Evolutionary conservation across 352 stramenopile species (phyloP), one percentile per base, ranked within the genome.

Genomic region (Plasmopara viticola): DNA sequence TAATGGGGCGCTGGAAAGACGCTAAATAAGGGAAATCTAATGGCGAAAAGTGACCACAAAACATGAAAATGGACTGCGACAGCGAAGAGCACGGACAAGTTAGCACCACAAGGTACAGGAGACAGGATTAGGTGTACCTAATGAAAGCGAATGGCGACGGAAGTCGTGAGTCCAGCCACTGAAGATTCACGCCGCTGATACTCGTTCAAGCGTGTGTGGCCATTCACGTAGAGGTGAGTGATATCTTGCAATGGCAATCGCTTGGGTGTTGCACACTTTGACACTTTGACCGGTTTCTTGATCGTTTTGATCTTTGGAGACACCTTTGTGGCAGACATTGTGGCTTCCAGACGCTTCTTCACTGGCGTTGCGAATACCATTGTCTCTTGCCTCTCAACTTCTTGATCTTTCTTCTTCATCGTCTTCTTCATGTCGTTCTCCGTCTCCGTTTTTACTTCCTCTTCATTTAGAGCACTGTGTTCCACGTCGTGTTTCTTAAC

Each of bases 231-330:
- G 25, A 86, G 52, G 56, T 86, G 74, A 15, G 74, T 86, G 49
- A 87, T 86, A 49, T 87, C 77, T 37, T 78, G 69, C 52, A 87
- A 54, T 33, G 77, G 77, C 14, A 66, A 58, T 2, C 77, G 70
- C 56, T 70, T 73, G 35, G 55, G 59, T 9, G 55, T 49, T 48
- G 60, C 28, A 49, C 43, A 59, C 55, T 72, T 72, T 7, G 56
- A 42, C 17, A 59, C 41, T 13, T 66, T 58, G 3, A 46, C 35
- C 0, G 35, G 52, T 45, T 65, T 56, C 42, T 62, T n/a, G 37
- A 41, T 15, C n/a, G 8, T 13, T 41, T 15, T 17, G 37, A 41
- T 6, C n/a, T 41, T 41, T 41, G 2, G 9, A 15, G 37, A 17
- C n/a, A 38, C 25, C 44, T 65, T 71, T 20, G 52, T 70, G 29